phyloP scores from a whole-genome alignment of 257 asterid genomes.

The Catharanthus roseus region DNA sequence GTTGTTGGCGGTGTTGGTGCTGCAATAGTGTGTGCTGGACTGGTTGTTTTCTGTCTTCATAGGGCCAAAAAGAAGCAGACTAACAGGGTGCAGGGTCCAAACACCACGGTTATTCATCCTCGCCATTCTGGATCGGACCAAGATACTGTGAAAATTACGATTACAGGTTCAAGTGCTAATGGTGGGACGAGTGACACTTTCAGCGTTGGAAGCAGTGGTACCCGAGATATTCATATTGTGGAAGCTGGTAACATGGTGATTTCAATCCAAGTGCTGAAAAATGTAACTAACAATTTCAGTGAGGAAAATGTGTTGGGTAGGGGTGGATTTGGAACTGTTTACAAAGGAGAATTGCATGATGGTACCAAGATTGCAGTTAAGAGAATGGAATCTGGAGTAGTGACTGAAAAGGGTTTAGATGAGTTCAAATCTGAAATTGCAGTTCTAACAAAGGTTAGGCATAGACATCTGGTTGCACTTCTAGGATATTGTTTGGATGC shows the following conservation, averaged over 20 bases:
- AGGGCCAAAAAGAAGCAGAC: constrained; percentile 39
- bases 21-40: constrained; percentile 38
- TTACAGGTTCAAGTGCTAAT: constrained; percentile 46
- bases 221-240: constrained; percentile 54
- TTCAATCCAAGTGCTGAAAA: constrained; percentile 61
- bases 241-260: constrained; percentile 74
- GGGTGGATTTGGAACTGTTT: constrained; percentile 90
- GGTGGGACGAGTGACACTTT: constrained; percentile 51
- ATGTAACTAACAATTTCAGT: constrained; percentile 61
- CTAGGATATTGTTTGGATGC: constrained; percentile 78
- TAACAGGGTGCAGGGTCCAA: constrained; percentile 42
- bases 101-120: constrained; percentile 63
- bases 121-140: constrained; percentile 61
- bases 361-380: constrained; percentile 79
- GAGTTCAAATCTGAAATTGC: constrained; percentile 87
- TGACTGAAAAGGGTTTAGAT: constrained; percentile 70
- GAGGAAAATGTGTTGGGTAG: constrained; percentile 57
- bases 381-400: constrained; percentile 81
- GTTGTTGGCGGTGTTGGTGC: constrained; percentile 59
- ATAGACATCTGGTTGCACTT: constrained; percentile 81
- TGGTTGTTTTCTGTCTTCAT: constrained; percentile 34
- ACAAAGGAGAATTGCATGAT: constrained; percentile 76
- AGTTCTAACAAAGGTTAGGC: constrained; percentile 81
- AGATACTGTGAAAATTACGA: constrained; percentile 65
- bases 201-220: constrained; percentile 56